These are phyloP conservation scores for Neltuma alba DNA, from an alignment of 306 rosid genomes.

Conservation along the genomic window DNA sequence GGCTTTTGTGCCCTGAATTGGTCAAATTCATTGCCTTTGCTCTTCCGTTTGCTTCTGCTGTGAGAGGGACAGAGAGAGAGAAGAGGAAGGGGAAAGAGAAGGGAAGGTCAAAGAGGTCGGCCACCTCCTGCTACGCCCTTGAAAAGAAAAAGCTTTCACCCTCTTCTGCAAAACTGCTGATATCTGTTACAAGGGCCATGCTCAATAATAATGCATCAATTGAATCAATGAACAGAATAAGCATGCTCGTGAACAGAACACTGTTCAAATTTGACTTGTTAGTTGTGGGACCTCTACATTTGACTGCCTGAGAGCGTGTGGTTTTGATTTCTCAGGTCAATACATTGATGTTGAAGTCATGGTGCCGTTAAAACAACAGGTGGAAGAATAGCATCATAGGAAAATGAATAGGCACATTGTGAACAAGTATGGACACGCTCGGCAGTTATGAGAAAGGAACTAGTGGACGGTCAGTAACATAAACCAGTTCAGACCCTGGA, in stretches of 20 bases:
- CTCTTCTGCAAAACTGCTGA: background rate
- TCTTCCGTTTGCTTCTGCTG: constrained; percentile 6
- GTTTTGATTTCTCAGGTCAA: background rate
- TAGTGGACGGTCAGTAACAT: background rate
- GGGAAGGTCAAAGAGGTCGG: background rate
- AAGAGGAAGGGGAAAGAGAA: background rate
- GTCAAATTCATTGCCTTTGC: constrained; percentile 16
- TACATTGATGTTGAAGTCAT: background rate
- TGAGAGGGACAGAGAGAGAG: background rate
- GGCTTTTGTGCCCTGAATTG: background rate
- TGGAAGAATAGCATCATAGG: background rate
- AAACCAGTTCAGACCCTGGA: background rate
- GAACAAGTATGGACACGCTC: background rate
- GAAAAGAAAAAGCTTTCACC: background rate
- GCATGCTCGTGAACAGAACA: background rate
- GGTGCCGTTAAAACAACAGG: background rate
- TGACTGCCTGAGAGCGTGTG: background rate
- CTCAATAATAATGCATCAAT: background rate
- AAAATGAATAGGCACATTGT: background rate
- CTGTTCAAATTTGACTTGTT: background rate
- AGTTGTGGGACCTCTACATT: background rate
- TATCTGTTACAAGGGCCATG: constrained; percentile 4
- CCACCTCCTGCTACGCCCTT: background rate
- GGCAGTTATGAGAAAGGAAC: background rate
- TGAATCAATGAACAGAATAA: background rate